Percentiles rank a stretch among this genome's conserved stretches.
These are phyloP conservation scores for Pyronema omphalodes DNA, from an alignment of 495 filamentous ascomycete genomes.

Conservation along the genomic window DNA sequence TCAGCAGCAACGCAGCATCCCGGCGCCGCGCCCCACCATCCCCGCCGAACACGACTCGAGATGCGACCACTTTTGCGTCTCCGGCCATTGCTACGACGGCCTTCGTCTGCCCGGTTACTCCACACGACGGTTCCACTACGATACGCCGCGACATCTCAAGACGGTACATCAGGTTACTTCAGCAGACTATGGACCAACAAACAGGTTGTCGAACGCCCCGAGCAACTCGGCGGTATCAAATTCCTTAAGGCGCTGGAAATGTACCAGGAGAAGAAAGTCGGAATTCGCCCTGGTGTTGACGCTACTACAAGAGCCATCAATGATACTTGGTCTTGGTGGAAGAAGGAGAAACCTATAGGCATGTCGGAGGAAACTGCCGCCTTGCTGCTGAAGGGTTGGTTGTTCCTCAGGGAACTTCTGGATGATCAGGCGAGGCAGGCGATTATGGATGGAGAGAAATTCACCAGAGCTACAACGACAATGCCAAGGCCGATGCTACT, in stretches of 20 bases:
- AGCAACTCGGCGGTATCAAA: not conserved
- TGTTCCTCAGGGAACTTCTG: slow-evolving; percentile 9
- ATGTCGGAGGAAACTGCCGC: not conserved
- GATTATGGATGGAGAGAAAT: slow-evolving; percentile 1
- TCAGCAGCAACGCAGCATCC: not conserved
- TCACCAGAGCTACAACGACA: not conserved
- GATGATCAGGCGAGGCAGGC: slow-evolving; percentile 1
- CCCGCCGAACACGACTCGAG: not conserved
- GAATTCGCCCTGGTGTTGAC: slow-evolving; percentile 3
- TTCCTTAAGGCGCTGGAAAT: slow-evolving; percentile 10
- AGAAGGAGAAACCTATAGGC: too few relatives aligned
- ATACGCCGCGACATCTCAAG: too few relatives aligned
- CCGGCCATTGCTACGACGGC: too few relatives aligned
- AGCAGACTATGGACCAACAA: too few relatives aligned
- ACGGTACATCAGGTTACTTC: too few relatives aligned
- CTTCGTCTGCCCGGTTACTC: too few relatives aligned
- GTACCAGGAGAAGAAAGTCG: slow-evolving; percentile 15
- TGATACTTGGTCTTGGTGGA: too few relatives aligned
- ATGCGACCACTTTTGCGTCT: too few relatives aligned
- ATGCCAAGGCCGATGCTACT: not conserved
- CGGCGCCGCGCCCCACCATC: not conserved
- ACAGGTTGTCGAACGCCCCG: too few relatives aligned
- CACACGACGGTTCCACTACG: too few relatives aligned
- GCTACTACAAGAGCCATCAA: too few relatives aligned
- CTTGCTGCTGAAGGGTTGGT: slow-evolving; percentile 10